Conservation (phyloP, 257 asterid genomes). For the Solanum bukasovii region DNA sequence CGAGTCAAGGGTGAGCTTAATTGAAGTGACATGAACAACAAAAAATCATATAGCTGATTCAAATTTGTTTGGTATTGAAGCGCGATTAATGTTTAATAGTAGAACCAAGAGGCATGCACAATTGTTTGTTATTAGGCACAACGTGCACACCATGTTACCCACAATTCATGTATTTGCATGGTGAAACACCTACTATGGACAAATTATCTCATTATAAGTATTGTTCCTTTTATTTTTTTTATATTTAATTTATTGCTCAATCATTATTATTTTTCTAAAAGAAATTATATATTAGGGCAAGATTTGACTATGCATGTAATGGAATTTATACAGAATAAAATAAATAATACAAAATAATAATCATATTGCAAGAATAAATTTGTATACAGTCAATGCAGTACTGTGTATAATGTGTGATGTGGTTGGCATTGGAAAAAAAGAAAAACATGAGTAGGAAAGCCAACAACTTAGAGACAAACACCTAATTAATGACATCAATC, state of each 20-base stretch:
- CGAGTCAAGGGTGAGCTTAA: not conserved
- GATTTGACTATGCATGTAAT: not conserved
- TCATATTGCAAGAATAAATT: not conserved
- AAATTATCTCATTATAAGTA: not conserved
- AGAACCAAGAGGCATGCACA: not conserved
- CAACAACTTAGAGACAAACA: conserved; percentile 5
- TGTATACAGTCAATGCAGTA: not conserved
- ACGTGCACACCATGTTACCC: not conserved
- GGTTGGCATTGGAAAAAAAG: not conserved
- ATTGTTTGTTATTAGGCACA: not conserved
- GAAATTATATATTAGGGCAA: not conserved
- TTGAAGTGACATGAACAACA: not conserved
- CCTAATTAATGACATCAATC: not conserved
- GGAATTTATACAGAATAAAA: not conserved
- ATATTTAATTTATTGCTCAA: not conserved
- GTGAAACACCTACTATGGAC: not conserved
- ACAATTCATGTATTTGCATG: not conserved
- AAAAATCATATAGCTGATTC: not conserved
- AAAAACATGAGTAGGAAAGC: not conserved
- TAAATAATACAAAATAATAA: not conserved
- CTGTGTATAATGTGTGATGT: not conserved
- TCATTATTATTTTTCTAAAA: not conserved
- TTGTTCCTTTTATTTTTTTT: not conserved
- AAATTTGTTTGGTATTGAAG: not conserved
- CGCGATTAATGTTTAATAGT: no score